These are phyloP conservation scores for Lunasporangiospora selenospora DNA, from an alignment of 192 early-diverging fungal species.

Conservation along the genomic window DNA sequence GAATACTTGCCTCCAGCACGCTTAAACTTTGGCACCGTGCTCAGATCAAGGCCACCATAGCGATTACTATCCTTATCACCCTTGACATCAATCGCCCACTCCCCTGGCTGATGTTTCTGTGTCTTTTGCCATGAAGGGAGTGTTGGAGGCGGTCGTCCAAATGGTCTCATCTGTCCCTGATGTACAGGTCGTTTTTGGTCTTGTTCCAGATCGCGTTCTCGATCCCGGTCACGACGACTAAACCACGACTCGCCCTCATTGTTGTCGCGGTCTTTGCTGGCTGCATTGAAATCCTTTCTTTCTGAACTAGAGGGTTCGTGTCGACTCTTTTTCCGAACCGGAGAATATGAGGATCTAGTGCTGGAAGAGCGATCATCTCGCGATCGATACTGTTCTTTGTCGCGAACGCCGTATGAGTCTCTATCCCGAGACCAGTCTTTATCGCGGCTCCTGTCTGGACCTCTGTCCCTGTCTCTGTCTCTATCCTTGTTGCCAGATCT, in stretches of 20 bases:
- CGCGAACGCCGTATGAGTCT: not conserved
- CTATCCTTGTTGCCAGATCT: not conserved
- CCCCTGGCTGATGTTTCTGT: conserved; percentile 18
- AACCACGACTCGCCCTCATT: conserved; percentile 3
- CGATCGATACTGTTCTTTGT: not conserved
- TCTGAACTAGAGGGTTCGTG: not conserved
- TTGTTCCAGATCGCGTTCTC: not conserved
- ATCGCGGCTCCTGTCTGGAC: not conserved
- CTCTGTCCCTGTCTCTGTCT: not conserved
- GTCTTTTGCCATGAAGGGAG: too few species aligned
- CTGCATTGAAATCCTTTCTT: too few species aligned
- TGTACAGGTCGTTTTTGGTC: not conserved
- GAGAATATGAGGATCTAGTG: not conserved
- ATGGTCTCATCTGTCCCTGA: not conserved
- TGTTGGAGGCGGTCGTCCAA: too few species aligned
- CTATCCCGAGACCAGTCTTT: not conserved
- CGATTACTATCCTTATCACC: conserved; percentile 38
- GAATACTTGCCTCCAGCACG: conserved; percentile 38
- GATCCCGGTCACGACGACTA: conserved; percentile 5
- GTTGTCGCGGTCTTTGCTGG: too few species aligned
- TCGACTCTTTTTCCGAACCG: conserved; percentile 17
- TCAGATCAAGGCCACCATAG: conserved; percentile 35
- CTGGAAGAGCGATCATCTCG: not conserved
- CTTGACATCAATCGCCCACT: conserved; percentile 40
- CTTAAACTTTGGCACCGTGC: conserved; percentile 25